phyloP scores from a whole-genome alignment of 2,329 filamentous ascomycete species.

The Fusarium coicis region DNA sequence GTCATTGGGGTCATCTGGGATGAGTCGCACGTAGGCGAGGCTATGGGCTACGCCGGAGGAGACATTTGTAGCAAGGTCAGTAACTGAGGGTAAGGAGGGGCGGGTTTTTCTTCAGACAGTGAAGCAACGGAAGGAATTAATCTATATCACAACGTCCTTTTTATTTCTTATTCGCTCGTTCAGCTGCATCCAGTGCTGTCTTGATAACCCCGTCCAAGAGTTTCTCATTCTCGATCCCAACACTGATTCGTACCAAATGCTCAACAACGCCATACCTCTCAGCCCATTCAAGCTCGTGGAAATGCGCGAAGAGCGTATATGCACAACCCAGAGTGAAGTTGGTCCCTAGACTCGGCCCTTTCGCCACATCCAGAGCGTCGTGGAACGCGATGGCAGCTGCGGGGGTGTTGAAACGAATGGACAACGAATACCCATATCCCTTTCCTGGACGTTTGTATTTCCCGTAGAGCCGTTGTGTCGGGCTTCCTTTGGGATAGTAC shows the following conservation, averaged over 20 bases:
- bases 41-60: background rate
- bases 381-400: slow-evolving; percentile 57
- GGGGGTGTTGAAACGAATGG: slow-evolving; percentile 57
- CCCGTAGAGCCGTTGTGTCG: slow-evolving; percentile 49
- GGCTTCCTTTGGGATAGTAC: slow-evolving; percentile 55
- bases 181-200: slow-evolving; percentile 27
- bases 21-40: slow-evolving; percentile 14
- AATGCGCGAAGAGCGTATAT: slow-evolving; percentile 55
- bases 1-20: background rate
- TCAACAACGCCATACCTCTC: slow-evolving; percentile 53
- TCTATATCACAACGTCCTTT: background rate
- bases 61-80: background rate
- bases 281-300: slow-evolving; percentile 50
- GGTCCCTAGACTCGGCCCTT: slow-evolving; percentile 63
- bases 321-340: slow-evolving; percentile 57
- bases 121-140: no score
- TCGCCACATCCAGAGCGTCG: slow-evolving; percentile 58
- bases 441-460: slow-evolving; percentile 49
- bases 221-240: slow-evolving; percentile 55
- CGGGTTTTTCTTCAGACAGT: no score
- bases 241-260: slow-evolving; percentile 57
- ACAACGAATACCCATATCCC: slow-evolving; percentile 64
- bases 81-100: no score
- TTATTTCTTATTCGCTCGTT: background rate
- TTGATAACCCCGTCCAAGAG: slow-evolving; percentile 40